Conservation (phyloP, 306 rosid genomes). For the Ceratonia siliqua region DNA sequence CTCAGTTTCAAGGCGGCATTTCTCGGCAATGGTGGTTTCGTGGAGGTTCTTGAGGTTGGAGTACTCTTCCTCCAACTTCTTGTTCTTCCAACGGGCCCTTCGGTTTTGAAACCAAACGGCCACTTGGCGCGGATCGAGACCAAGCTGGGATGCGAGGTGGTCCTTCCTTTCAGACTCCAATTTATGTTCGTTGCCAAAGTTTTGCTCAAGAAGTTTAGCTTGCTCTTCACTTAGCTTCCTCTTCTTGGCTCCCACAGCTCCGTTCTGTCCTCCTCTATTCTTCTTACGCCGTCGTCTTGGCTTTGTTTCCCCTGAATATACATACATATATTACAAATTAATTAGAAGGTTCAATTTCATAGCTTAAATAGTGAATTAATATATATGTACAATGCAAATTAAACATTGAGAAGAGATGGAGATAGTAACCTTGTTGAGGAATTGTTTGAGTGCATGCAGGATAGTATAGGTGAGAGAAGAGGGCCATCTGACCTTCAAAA, state of each 20-base stretch:
- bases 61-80: slow-evolving; percentile 70
- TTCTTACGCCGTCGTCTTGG: slow-evolving; percentile 54
- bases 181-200: slow-evolving; percentile 66
- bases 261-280: slow-evolving; percentile 40
- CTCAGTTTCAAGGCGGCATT: slow-evolving; percentile 60
- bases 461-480: slow-evolving; percentile 46
- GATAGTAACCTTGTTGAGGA: slow-evolving; percentile 58
- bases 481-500: slow-evolving; percentile 40
- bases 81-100: slow-evolving; percentile 81
- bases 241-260: slow-evolving; percentile 44
- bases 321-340: not conserved
- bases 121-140: slow-evolving; percentile 76
- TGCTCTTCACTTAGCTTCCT: slow-evolving; percentile 65
- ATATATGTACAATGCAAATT: not conserved
- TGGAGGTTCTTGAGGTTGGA: slow-evolving; percentile 50
- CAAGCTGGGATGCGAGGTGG: slow-evolving; percentile 63
- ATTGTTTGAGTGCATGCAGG: slow-evolving; percentile 39
- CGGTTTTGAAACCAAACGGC: slow-evolving; percentile 89
- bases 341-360: not conserved
- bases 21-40: slow-evolving; percentile 44
- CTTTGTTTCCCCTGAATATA: slow-evolving; percentile 41
- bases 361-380: not conserved
- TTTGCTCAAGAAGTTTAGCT: slow-evolving; percentile 54
- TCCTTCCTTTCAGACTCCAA: slow-evolving; percentile 73
- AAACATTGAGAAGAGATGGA: not conserved